phyloP scores from a whole-genome alignment of 1,139 yeast genomes.

The Hansenula lynferdii region DNA sequence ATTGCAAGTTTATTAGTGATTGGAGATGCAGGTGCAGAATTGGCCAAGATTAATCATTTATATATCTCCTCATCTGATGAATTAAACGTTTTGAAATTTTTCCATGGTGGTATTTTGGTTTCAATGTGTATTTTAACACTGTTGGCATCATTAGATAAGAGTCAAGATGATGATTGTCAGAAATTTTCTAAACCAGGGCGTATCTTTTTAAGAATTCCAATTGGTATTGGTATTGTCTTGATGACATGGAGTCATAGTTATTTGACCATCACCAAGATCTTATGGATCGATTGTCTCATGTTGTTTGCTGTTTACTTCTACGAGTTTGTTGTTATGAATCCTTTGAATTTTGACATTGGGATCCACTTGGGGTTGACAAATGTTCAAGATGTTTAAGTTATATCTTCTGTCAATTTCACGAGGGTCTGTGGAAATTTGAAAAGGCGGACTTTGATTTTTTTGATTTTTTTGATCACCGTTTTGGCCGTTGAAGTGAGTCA shows the following conservation, averaged over 20 bases:
- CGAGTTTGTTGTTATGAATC: slow-evolving; percentile 17
- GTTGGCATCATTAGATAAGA: slow-evolving; percentile 15
- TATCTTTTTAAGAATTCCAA: slow-evolving; percentile 18
- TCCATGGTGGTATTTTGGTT: slow-evolving; percentile 18
- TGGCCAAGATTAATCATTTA: slow-evolving; percentile 22
- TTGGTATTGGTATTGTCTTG: slow-evolving; percentile 15
- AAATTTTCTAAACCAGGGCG: slow-evolving; percentile 10
- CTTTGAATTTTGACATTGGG: slow-evolving; percentile 5
- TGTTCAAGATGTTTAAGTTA: slow-evolving; percentile 2
- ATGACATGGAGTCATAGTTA: slow-evolving; percentile 14
- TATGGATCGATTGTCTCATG: slow-evolving; percentile 18
- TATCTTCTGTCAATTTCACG: too few species aligned
- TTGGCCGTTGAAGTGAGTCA: too few species aligned
- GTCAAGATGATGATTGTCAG: slow-evolving; percentile 9
- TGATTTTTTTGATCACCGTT: too few species aligned
- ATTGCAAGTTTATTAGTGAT: slow-evolving; percentile 47
- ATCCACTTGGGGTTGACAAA: background rate
- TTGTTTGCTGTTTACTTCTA: slow-evolving; percentile 10
- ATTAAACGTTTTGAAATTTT: slow-evolving; percentile 14
- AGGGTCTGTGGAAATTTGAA: too few species aligned
- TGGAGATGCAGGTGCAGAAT: slow-evolving; percentile 61
- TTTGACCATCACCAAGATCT: slow-evolving; percentile 9
- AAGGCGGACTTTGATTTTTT: too few species aligned
- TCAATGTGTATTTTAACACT: slow-evolving; percentile 10
- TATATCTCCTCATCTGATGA: slow-evolving; percentile 14